Conservation (phyloP, 345 rosid species). For the Populus nigra region DNA sequence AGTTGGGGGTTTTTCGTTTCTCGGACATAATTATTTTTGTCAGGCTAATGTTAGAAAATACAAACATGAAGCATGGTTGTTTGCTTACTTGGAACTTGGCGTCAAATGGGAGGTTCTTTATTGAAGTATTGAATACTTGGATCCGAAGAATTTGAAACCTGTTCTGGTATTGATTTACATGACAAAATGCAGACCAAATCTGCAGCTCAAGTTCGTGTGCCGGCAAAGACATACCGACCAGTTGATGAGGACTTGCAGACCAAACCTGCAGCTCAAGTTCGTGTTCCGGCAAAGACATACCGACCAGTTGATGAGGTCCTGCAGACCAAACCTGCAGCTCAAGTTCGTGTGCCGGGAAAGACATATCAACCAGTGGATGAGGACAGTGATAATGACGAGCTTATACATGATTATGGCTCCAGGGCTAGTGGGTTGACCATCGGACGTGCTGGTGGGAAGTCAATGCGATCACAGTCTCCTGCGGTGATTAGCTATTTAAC, state of each 20-base stretch:
- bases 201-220: slow-evolving; percentile 30
- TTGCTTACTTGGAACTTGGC: neutral
- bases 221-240: neutral
- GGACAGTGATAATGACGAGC: slow-evolving; percentile 29
- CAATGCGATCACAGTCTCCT: slow-evolving; percentile 33
- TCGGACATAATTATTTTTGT: neutral
- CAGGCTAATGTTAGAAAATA: neutral
- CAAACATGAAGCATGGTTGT: neutral
- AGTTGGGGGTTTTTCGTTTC: neutral
- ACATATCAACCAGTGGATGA: slow-evolving; percentile 16
- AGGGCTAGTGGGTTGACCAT: slow-evolving; percentile 19
- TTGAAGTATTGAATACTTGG: neutral
- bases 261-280: too few species aligned
- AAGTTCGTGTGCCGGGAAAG: slow-evolving; percentile 16
- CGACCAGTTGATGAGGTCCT: neutral
- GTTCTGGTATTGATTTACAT: too few species aligned
- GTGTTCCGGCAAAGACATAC: too few species aligned
- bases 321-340: slow-evolving; percentile 42
- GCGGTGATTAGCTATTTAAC: slow-evolving; percentile 25
- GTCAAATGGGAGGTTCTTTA: neutral
- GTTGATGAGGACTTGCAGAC: slow-evolving; percentile 23
- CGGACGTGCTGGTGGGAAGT: slow-evolving; percentile 41
- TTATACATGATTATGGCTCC: slow-evolving; percentile 20
- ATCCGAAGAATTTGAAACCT: neutral
- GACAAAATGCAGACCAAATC: slow-evolving; percentile 34